Evolutionary conservation across 768 basidiomycete species (phyloP), one percentile per base, ranked within the genome.

Genomic region (Amanita jacksonii): DNA sequence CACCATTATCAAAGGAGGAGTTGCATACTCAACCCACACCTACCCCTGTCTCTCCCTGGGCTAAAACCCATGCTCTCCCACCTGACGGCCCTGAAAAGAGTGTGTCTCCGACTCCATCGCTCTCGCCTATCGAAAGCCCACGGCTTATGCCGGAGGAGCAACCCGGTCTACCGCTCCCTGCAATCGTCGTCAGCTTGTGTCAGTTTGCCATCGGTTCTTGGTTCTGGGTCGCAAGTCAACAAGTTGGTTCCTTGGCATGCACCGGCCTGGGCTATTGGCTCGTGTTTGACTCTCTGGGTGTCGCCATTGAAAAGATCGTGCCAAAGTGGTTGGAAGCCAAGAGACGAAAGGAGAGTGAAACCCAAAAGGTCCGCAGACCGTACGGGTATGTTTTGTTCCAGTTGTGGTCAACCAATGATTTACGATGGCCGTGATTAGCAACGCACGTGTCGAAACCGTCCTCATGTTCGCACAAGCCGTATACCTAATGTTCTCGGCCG

Each of bases 241-340:
- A 82, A 48, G 76, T 79, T 16, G 92, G 92, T 13, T 91, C 89
- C 38, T 65, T 98, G 22, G 73, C 84, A 6, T 80, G 84, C 44
- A 94, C 94, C 1, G 96, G 91, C 0, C 61, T 99, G 13, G 96
- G 94, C 0, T 99, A 99, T 57, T 85, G 94, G 80, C 79, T 94
- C 18, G 91, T 97, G 1, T 99, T 97, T 56, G 94, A 98, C 58
- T 76, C 91, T 3, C 68, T 92, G 49, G 93, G 93, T 0, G 74
- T 94, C 4, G 78, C 59, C 15, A 59, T 83, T 18, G 68, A 62
- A 32, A 62, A 63, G 8, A 60, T 77, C 3, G 46, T 76, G 19
- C 67, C 72, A 16, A 59, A 60, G 5, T 75, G 71, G 60, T 56
- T 77, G 37, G 61, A 57, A 15, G 45, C 50, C 13, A 39, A 34